Evolutionary conservation across 1,284 basidiomycete species (phyloP).

Genomic region (Apiotrichum porosum): DNA sequence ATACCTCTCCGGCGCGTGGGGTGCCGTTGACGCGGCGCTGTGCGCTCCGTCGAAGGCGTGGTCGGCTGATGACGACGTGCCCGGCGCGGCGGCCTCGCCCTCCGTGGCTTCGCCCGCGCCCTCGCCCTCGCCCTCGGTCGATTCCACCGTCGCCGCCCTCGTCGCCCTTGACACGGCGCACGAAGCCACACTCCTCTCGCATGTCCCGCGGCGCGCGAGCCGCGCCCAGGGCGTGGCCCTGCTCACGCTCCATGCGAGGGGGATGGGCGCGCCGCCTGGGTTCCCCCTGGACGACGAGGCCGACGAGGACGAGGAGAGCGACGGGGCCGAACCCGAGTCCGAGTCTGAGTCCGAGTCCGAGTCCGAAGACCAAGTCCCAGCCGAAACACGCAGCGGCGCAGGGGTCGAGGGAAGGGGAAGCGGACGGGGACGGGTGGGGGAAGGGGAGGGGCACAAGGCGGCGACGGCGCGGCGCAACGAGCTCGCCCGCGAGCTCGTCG

Average conservation of each 20-base stretch:
- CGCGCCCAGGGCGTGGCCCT: constrained; percentile 89
- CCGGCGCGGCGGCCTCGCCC: constrained; percentile 4
- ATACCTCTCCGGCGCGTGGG: constrained; percentile 69
- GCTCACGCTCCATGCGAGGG: constrained; percentile 79
- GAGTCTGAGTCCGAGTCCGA: too few relatives aligned
- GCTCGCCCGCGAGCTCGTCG: constrained; percentile 51
- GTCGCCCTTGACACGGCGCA: constrained; percentile 67
- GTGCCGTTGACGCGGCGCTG: constrained; percentile 11
- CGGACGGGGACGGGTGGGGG: background rate
- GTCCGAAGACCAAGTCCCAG: constrained; percentile 18
- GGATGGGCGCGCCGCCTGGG: constrained; percentile 59
- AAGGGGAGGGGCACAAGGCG: constrained; percentile 10
- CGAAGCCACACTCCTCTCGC: constrained; percentile 81
- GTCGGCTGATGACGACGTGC: constrained; percentile 21
- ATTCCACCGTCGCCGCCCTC: constrained; percentile 49
- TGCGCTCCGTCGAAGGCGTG: too few relatives aligned
- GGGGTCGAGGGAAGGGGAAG: background rate
- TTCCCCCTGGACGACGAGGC: constrained; percentile 11
- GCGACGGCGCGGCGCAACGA: constrained; percentile 12
- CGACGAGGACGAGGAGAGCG: constrained; percentile 14
- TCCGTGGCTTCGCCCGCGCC: too few relatives aligned
- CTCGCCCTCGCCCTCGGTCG: too few relatives aligned
- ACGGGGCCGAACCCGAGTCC: background rate
- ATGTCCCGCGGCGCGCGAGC: constrained; percentile 80
- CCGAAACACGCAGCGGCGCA: constrained; percentile 3